Evolutionary conservation across 2,329 filamentous ascomycete genomes (phyloP), one percentile per base, ranked within the genome.

Genomic region (Calonectria montana): DNA sequence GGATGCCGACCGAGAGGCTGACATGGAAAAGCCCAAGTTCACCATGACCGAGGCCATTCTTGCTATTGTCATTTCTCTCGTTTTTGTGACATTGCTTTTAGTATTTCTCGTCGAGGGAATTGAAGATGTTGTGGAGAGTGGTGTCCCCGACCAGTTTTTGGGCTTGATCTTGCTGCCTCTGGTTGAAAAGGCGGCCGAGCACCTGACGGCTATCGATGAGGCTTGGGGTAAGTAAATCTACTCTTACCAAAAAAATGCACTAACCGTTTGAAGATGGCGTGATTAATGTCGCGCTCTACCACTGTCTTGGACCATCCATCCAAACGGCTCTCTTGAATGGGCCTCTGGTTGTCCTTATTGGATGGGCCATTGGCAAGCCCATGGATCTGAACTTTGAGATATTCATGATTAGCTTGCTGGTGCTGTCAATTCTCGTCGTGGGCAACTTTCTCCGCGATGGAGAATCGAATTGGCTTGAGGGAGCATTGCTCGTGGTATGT

Each of bases 291-390:
- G 92, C 92, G 0, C 85, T 94, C 13, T 92, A 92, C 65, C 93
- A 95, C 79, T 92, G 94, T 66, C 87, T 95, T 12, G 93, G 91
- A 6, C 91, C 93, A 3, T 93, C 91, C 1, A 93, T 95, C 68
- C 93, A 95, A 79, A 95, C 93, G 0, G 93, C 93, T 0, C 86
- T 95, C 2, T 89, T 95, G 81, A 95, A 95, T 79, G 92, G 91
- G 0, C 93, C 93, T 1, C 86, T 95, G 2, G 91, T 93, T 12
- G 90, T 95, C 27, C 84, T 95, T 29, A 89, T 94, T 29, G 92
- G 91, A 10, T 95, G 93, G 93, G 89, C 90, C 8, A 83, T 94
- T 18, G 85, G 83, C 43, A 91, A 91, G 76, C 80, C 87, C 1
- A 91, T 95, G 89, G 90, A 91, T 72, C 85, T 95, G 65, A 91